Evolutionary conservation across 441 rosid species (phyloP), one percentile per base, ranked within the genome.

Genomic region (Arabidopsis hybrid): DNA sequence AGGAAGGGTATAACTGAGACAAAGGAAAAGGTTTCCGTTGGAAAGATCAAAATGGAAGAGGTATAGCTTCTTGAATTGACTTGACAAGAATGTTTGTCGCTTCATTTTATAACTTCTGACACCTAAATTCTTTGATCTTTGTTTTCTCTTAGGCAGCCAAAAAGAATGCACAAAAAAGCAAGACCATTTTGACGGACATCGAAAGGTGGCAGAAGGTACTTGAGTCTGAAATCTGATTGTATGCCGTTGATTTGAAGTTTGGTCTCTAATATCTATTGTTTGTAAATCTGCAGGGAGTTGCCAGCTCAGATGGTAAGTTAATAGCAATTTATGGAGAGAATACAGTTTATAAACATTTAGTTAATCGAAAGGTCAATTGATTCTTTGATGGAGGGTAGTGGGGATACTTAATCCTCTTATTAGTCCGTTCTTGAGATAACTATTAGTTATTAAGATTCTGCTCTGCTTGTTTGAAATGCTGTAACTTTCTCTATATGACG

Each of bases 161-260:
- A 82, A 90, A 80, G 83, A 93, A 95, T 35, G 97, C 97, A 10
- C 92, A 87, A 50, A 91, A 85, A 57, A 93, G 98, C 80, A 93
- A 88, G 85, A 90, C 85, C 31, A 81, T 94, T 56, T 78, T 91
- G 72, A 90, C 96, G 13, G 98, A 94, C 74, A 86, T 94, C 62
- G 98, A 94, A 79, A 83, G 98, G 67, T 87, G 98, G 97, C 95
- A 91, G 84, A 94, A 94, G 96, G 98, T 94, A 90, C 60, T 38
- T 46, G 17, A 73, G 76, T 71, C 14, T 76, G 43, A 56, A 29
- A 65, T 57, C 32, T 68, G 36, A 17, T 59, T 32, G 34, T 26
- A 39, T 55, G 31, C 61, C 13, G 7, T 65, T 42, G 17, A 21
- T 21, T 57, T n/a, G 80, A 52, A 75, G 29, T 67, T 63, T 53